Conservation (phyloP, 371 early-diverging fungal species). For the Apophysomyces trapeziformis region DNA sequence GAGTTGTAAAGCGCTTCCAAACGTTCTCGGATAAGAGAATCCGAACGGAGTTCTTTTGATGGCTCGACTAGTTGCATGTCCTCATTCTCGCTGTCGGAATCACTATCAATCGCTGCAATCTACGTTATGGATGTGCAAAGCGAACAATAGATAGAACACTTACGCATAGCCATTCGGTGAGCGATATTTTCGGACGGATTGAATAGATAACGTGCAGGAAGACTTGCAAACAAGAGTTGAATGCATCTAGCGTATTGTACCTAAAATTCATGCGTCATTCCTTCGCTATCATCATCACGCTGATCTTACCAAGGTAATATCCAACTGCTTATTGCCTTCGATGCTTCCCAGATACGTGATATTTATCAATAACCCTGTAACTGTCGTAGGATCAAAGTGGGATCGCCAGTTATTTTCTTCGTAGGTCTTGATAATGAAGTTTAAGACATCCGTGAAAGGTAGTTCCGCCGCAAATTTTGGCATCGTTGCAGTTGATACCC, state of each 20-base stretch:
- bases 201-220: constrained; percentile 36
- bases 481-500: neutral
- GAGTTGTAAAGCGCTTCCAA: constrained; percentile 52
- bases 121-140: neutral
- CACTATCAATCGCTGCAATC: constrained; percentile 4
- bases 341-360: constrained; percentile 30
- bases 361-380: constrained; percentile 40
- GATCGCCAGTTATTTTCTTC: constrained; percentile 13
- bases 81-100: constrained; percentile 34
- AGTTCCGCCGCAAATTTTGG: neutral
- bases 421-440: constrained; percentile 11
- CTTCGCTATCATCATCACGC: neutral
- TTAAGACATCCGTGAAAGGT: constrained; percentile 21
- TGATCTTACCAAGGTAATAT: constrained; percentile 19
- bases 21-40: constrained; percentile 50
- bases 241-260: constrained; percentile 29
- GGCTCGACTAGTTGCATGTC: constrained; percentile 35
- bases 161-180: constrained; percentile 22
- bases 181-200: constrained; percentile 20
- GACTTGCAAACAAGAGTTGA: constrained; percentile 25
- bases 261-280: constrained; percentile 6
- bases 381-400: constrained; percentile 4
- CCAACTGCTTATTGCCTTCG: constrained; percentile 21
- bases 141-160: constrained; percentile 6
- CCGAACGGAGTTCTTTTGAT: constrained; percentile 23